Evolutionary conservation across 176 grass and related monocot species (phyloP).

Genomic region (Zizania latifolia): DNA sequence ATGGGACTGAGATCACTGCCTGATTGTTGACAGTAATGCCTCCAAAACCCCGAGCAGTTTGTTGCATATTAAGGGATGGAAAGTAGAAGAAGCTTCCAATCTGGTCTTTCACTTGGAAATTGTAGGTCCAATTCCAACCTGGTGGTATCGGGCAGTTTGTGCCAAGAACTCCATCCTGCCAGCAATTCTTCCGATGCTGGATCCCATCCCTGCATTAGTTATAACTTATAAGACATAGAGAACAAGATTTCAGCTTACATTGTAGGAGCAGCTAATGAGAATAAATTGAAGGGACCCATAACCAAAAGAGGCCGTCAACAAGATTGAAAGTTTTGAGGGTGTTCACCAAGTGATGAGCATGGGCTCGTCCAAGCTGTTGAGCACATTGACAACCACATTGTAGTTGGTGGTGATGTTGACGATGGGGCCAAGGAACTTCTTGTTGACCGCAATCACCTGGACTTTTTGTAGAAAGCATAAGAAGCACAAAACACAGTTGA

Average conservation of each 20-base stretch:
- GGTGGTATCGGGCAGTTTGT: constrained; percentile 87
- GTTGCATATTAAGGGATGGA: constrained; percentile 74
- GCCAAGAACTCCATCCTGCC: constrained; percentile 82
- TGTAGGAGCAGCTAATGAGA: too few species aligned
- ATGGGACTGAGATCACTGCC: constrained; percentile 64
- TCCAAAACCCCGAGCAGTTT: constrained; percentile 62
- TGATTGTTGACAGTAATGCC: constrained; percentile 84
- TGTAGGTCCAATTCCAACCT: constrained; percentile 94
- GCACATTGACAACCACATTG: constrained; percentile 70
- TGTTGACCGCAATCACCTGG: constrained; percentile 74
- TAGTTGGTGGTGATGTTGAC: constrained; percentile 80
- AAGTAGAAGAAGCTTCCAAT: constrained; percentile 99
- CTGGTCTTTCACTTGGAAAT: constrained; percentile 97
- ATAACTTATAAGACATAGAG: too few species aligned
- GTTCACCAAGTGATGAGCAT: constrained; percentile 70
- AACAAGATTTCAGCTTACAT: too few species aligned
- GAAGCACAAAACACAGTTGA: too few species aligned
- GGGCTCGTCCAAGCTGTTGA: constrained; percentile 91
- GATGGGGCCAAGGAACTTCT: constrained; percentile 71
- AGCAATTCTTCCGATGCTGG: constrained; percentile 74
- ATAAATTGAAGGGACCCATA: too few species aligned
- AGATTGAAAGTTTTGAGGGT: background rate
- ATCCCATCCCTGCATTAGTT: constrained; percentile 94
- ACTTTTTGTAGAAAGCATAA: too few species aligned
- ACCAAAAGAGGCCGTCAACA: too few species aligned